Base-by-base conservation (phyloP, 192 early-diverging fungal genomes). In the Chytriomyces sp. region DNA sequence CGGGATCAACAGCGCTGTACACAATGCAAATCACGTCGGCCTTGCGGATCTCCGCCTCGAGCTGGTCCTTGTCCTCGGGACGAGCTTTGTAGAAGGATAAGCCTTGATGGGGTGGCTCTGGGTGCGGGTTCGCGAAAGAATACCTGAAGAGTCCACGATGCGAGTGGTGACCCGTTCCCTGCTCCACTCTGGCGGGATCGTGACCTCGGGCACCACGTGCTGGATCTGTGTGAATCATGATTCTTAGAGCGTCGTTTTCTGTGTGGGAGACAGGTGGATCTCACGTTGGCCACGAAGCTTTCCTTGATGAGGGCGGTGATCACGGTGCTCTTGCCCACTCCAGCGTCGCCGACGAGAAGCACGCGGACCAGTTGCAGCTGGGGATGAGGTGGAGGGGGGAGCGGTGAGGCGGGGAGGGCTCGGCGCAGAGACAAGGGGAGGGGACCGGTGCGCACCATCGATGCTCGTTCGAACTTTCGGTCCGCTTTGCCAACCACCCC, bases 191-290 rank as follows among this genome's bases (percentile, higher is more conserved):
- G 98, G 94, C 44, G 98, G 98, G 70, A 99, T 99, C 14, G 96
- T 99, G n/a, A 99, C 95, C 77, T 99, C 98, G n/a, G 98, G 95
- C 61, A 99, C 93, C 22, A 98, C 93, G 73, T 95, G 92, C 80
- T 98, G 98, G 31, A 96, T 91, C 93, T 96, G 63, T 22, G 36
- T 26, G 19, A 14, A 40, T 6, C 4, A 33, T 5, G 40, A 39
- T 34, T 4, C 19, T 7, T 30, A 37, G 5, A 17, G 5, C 5
- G 33, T 36, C 6, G 10, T 8, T 31, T 31, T 67, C 52, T 12
- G 30, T 59, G 32, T 6, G 49, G 37, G 19, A 7, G 19, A n/a
- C n/a, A n/a, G n/a, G n/a, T n/a, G n/a, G n/a, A n/a, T 74, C 76
- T 76, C 81, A 97, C 96, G 79, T 95, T 93, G 34, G 91, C 86